Evolutionary conservation across 768 basidiomycete species (phyloP), one percentile per base, ranked within the genome.

Genomic region (Amanita exitialis): DNA sequence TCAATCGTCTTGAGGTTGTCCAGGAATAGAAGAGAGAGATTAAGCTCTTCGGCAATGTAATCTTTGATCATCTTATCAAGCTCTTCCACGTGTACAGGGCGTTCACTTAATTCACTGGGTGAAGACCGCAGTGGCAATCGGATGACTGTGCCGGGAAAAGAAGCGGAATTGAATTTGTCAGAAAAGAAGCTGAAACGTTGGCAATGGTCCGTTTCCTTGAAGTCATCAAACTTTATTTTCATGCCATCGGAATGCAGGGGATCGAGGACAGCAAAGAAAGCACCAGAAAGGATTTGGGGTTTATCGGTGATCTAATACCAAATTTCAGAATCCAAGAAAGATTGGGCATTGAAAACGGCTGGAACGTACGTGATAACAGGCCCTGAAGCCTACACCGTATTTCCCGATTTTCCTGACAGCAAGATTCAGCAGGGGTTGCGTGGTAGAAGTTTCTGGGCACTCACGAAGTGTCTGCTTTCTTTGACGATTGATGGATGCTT

Each of bases 341-440:
- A 12, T 3, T 3, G 10, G 15, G 9, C 32, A 21, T 15, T n/a
- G n/a, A 12, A 37, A 18, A 48, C 10, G 32, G n/a, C 7, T 35
- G 6, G 20, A n/a, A 55, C 66, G 23, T 57, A 76, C 75, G 57
- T 79, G 75, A 55, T 76, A 79, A n/a, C 68, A 67, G 0, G 73
- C 70, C 15, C 76, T 61, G 56, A 78, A 76, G 0, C 77, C 77
- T 16, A 77, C 64, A 0, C 76, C 76, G 54, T 71, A 77, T 56
- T 77, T 79, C 16, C 76, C 77, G 5, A 74, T 77, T 61, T 74
- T 77, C 0, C 75, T 77, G 57, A 15, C n/a, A 25, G 35, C 12
- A 6, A 10, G n/a, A 25, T 10, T 46, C 7, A 15, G 28, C 13
- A 20, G 53, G 30, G 2, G 38, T 25, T 25, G 16, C 30, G 3